phyloP scores from a whole-genome alignment of 1,139 yeast species.

The Kodamaea plutei region DNA sequence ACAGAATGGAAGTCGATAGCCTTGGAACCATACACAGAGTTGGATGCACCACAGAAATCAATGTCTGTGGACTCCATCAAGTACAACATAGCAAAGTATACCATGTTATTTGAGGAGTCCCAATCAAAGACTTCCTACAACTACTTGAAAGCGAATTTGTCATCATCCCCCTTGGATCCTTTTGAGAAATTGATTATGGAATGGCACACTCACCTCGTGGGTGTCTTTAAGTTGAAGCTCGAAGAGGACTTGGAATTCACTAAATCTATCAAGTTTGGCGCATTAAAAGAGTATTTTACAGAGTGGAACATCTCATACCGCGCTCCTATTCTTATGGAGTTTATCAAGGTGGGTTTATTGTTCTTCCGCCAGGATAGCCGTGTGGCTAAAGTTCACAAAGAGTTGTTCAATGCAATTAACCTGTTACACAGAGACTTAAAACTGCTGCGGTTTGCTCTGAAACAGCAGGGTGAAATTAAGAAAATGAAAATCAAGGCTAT shows the following conservation, averaged over 20 bases:
- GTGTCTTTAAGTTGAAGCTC: neutral
- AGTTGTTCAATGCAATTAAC: constrained; percentile 4
- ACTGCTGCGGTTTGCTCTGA: constrained; percentile 3
- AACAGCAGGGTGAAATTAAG: constrained; percentile 6
- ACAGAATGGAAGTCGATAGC: constrained; percentile 38
- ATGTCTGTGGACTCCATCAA: constrained; percentile 6
- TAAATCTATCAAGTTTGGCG: constrained; percentile 19
- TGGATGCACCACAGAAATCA: constrained; percentile 6
- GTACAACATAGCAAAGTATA: constrained; percentile 11
- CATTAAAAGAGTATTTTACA: constrained; percentile 8
- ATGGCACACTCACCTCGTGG: constrained; percentile 1
- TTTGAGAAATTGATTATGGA: constrained; percentile 1
- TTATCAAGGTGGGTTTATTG: constrained; percentile 18
- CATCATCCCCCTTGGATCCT: neutral
- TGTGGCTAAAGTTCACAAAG: constrained; percentile 1
- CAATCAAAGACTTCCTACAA: constrained; percentile 1
- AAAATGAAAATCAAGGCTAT: constrained; percentile 4
- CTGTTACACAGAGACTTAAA: constrained; percentile 11
- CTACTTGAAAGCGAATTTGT: neutral
- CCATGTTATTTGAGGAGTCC: constrained; percentile 10
- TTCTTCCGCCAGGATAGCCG: constrained; percentile 5
- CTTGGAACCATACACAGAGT: constrained; percentile 5
- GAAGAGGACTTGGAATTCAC: constrained; percentile 1
- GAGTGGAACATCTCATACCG: constrained; percentile 22
- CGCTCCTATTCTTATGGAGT: constrained; percentile 22